Evolutionary conservation across 2,329 filamentous ascomycete species (phyloP).

Genomic region (Dryadomyces sulphureus): DNA sequence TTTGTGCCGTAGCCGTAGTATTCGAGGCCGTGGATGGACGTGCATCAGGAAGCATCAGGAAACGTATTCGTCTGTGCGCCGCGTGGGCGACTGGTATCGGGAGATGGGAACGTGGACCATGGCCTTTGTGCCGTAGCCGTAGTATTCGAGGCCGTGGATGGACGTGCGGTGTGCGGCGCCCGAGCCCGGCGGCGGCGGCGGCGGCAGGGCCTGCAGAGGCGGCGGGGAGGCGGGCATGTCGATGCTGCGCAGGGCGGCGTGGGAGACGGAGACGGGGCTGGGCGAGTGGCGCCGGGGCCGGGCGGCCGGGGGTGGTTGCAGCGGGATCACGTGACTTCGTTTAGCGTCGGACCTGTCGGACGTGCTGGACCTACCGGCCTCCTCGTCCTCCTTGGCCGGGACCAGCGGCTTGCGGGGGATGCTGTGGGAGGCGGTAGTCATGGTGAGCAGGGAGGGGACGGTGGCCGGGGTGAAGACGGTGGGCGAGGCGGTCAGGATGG

Average conservation of each 20-base stretch:
- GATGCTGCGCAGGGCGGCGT: not conserved
- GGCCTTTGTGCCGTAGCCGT: not conserved
- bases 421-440: not conserved
- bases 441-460: no score
- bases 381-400: not conserved
- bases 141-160: not conserved
- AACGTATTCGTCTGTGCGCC: not conserved
- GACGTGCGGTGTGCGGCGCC: not conserved
- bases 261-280: no score
- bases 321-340: no score
- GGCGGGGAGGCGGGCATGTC: not conserved
- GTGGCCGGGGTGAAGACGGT: no score
- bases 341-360: no score
- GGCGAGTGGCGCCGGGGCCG: no score
- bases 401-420: not conserved
- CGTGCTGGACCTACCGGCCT: no score
- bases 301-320: no score
- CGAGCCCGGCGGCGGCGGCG: not conserved
- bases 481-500: no score
- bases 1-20: not conserved
- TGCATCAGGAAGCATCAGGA: not conserved
- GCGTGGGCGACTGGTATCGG: not conserved
- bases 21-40: not conserved
- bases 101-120: slow-evolving; percentile 3
- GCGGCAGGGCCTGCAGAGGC: not conserved